Evolutionary conservation across 495 filamentous ascomycete genomes (phyloP), one percentile per base, ranked within the genome.

Genomic region (Podospora pseudopauciseta): DNA sequence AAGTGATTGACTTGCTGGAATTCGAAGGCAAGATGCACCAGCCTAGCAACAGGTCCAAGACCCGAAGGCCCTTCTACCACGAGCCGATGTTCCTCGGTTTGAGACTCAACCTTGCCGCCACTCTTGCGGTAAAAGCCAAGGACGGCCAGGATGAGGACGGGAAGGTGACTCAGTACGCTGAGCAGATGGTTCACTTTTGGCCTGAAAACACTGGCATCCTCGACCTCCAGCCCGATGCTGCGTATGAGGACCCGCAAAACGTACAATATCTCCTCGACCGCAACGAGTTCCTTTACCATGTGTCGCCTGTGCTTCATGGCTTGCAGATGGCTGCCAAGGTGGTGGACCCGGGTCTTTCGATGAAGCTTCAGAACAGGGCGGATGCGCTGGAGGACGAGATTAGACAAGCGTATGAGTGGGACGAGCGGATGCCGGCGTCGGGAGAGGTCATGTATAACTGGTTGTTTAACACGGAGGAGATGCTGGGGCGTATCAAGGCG

Each of bases 1-100:
- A 83, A 69, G 75, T 87, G 9, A 68, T 85, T 27, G 78, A 80
- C 13, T 55, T 87, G 57, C 80, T 90, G 73, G 83, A 90, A 68
- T 70, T n/a, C 34, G 67, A 81, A 0, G 39, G 39, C 7, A 67
- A 81, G 26, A 73, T 71, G 7, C 86, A 87, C 68, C 44, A 67
- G 65, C 73, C 70, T 13, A 64, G 66, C 19, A 11, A 67, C 7
- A 0, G 18, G 28, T 11, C 20, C 62, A 53, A 27, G 11, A 53
- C 23, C 9, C 28, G 20, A 20, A 67, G 67, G 32, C 75, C 77
- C 18, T 72, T 80, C 23, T 44, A 70, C 70, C 71, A 74, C 0
- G 80, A 84, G 71, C 82, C 82, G 15, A 76, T 78, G 68, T 63
- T 78, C 1, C 74, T 81, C 0, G 71, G 75, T 2, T 73, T 75